phyloP scores from a whole-genome alignment of 768 basidiomycete species.

The Serendipita vermifera region DNA sequence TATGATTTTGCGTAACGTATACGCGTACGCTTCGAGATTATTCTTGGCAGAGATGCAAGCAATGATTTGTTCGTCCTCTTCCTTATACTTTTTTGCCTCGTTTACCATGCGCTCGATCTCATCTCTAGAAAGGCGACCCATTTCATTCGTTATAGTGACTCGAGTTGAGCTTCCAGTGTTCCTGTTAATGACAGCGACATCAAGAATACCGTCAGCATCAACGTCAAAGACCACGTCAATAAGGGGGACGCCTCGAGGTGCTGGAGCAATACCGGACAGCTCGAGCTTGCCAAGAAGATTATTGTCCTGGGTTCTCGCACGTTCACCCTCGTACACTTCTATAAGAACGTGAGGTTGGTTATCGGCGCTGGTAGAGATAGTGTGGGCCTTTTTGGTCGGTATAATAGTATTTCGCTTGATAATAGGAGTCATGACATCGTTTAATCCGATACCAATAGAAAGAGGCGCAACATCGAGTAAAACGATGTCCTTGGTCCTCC shows the following conservation, averaged over 20 bases:
- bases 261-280: constrained; percentile 33
- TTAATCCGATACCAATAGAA: constrained; percentile 40
- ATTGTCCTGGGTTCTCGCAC: constrained; percentile 35
- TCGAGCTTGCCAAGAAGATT: constrained; percentile 38
- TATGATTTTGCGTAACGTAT: constrained; percentile 31
- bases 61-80: constrained; percentile 17
- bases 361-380: constrained; percentile 22
- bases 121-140: constrained; percentile 38
- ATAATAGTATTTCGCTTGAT: constrained; percentile 41
- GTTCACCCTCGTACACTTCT: constrained; percentile 31
- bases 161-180: constrained; percentile 22
- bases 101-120: constrained; percentile 45
- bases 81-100: constrained; percentile 34
- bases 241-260: constrained; percentile 33
- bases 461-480: constrained; percentile 38
- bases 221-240: constrained; percentile 38
- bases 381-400: constrained; percentile 40
- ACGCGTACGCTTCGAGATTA: constrained; percentile 23
- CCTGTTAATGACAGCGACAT: constrained; percentile 30
- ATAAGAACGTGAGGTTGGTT: constrained; percentile 24
- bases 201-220: constrained; percentile 39
- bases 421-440: constrained; percentile 37
- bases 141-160: constrained; percentile 34
- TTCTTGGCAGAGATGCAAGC: constrained; percentile 23
- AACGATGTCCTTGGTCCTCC: constrained; percentile 33